Percentiles rank a stretch among this genome's conserved stretches.
Conservation (phyloP, 2,329 filamentous ascomycete genomes). For the Drechmeria coniospora region DNA sequence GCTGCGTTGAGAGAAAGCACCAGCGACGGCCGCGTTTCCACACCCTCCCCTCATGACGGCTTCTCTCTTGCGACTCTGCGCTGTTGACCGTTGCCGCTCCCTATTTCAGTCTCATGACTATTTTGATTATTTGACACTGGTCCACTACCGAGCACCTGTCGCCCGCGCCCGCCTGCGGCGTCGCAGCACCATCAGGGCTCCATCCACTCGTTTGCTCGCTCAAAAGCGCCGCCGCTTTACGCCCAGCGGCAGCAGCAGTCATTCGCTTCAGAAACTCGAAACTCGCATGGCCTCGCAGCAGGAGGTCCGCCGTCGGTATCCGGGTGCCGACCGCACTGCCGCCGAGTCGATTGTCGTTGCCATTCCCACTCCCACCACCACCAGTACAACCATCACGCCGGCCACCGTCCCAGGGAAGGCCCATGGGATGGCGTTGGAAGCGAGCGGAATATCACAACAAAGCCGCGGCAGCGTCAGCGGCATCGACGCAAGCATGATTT, state of each 20-base stretch:
- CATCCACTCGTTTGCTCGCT: constrained; percentile 19
- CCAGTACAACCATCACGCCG: constrained; percentile 4
- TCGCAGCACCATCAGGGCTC: constrained; percentile 19
- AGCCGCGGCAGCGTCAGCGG: background rate
- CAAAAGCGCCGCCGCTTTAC: constrained; percentile 15
- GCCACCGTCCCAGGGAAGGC: constrained; percentile 2
- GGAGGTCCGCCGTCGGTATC: constrained; percentile 24
- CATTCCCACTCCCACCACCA: constrained; percentile 10
- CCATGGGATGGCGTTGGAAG: constrained; percentile 1
- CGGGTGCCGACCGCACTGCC: constrained; percentile 20
- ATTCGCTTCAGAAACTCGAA: constrained; percentile 8
- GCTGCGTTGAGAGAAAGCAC: no score
- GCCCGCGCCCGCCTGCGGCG: constrained; percentile 25
- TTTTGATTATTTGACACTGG: constrained; percentile 22
- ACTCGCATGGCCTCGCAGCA: constrained; percentile 18
- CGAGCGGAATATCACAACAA: background rate
- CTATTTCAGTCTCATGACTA: constrained; percentile 30
- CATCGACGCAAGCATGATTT: constrained; percentile 11
- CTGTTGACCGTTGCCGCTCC: constrained; percentile 28
- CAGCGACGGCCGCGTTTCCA: constrained; percentile 8
- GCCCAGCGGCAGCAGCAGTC: constrained; percentile 1
- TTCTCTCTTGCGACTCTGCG: constrained; percentile 30
- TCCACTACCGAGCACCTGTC: constrained; percentile 23
- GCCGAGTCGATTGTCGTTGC: constrained; percentile 9
- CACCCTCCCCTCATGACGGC: constrained; percentile 26